Evolutionary conservation across 495 filamentous ascomycete genomes (phyloP), one percentile per base, ranked within the genome.

Genomic region (Penicillium ochrochloron): DNA sequence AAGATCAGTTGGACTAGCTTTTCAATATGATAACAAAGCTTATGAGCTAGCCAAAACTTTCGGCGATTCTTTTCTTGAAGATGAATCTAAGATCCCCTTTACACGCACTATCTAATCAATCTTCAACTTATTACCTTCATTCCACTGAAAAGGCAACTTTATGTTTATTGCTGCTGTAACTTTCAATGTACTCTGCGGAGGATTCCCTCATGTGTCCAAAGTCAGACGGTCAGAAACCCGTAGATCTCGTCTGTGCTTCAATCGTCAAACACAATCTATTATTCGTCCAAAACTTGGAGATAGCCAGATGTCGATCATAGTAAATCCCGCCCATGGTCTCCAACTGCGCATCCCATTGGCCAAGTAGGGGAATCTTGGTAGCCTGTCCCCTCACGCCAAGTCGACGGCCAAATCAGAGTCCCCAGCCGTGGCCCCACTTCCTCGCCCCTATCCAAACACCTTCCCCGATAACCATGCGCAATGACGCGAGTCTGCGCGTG

Each of bases 321-420:
- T 25, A 35, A 31, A 8, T 25, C 2, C 31, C 11, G 34, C 58
- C 58, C 58, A 21, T 31, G 21, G 31, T 1, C 21, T 11, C 27
- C 41, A 21, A 14, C 57, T 31, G 23, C 27, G 14, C 6, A 9
- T 2, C 12, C n/a, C 27, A 60, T 61, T 61, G 61, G 60, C 35
- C 35, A 21, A 3, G 6, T 8, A 19, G 42, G 41, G 17, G 35
- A 58, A 35, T n/a, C 27, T 35, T 59, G 8, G 46, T 53, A 14
- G 19, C 54, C 39, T 33, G 42, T 21, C 62, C 55, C 62, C 62
- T 62, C 66, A 59, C 17, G 66, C 62, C 66, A 64, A 64, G 66
- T n/a, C 59, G 41, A 33, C 41, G 29, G 31, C 53, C 50, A 29
- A 35, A 56, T 59, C 31, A 34, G 15, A 46, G 54, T 37, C 59